Evolutionary conservation across 2,329 filamentous ascomycete genomes (phyloP).

Genomic region (Ceratocystis smalleyi): DNA sequence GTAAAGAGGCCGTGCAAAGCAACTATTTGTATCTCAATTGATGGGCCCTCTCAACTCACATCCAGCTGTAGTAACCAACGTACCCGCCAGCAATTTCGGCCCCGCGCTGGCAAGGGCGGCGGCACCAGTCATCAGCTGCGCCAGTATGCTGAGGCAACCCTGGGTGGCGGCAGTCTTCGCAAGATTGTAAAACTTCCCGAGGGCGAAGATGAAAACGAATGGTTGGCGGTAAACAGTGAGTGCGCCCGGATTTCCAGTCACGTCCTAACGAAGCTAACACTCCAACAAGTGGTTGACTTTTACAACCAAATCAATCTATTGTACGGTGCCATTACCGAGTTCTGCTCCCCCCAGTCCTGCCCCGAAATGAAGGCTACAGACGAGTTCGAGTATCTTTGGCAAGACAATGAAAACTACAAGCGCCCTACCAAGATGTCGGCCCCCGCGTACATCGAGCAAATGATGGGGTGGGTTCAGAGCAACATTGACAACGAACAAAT

Average conservation of each 20-base stretch:
- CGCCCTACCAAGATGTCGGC: constrained; percentile 96
- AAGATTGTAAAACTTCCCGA: constrained; percentile 96
- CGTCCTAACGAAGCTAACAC: constrained; percentile 19
- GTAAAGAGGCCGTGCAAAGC: too few species aligned
- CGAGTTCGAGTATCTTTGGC: constrained; percentile 99
- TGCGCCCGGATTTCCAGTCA: not conserved
- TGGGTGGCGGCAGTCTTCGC: constrained; percentile 83
- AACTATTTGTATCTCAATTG: not conserved
- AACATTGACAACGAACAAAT: constrained; percentile 92
- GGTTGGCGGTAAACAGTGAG: constrained; percentile 91
- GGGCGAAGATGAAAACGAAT: constrained; percentile 94
- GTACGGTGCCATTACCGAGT: constrained; percentile 97
- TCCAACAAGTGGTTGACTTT: constrained; percentile 77
- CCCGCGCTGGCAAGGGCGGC: constrained; percentile 74
- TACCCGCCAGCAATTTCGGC: constrained; percentile 80
- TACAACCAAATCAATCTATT: constrained; percentile 99
- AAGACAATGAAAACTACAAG: constrained; percentile 87
- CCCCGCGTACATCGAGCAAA: constrained; percentile 90
- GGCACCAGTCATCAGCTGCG: constrained; percentile 80
- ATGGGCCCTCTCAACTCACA: not conserved
- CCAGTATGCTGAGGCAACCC: constrained; percentile 93
- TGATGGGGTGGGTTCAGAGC: constrained; percentile 92
- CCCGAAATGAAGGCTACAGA: constrained; percentile 99
- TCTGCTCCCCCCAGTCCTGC: constrained; percentile 92
- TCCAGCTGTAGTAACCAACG: constrained; percentile 55